Conservation (phyloP, 2,329 filamentous ascomycete genomes). For the Monosporascus sp. region DNA sequence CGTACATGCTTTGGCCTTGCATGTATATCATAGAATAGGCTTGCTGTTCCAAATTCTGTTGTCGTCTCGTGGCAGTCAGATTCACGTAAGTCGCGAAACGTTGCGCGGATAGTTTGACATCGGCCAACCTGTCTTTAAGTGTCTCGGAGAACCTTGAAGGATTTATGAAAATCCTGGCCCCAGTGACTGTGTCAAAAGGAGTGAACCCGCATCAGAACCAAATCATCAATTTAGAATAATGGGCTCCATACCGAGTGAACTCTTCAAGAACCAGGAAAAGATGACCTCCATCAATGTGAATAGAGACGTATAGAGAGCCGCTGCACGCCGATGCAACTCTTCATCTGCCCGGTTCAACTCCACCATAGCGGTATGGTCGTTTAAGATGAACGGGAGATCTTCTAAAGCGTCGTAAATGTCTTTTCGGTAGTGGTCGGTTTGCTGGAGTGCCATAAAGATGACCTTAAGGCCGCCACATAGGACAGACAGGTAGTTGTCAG, state of each 20-base stretch:
- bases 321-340: conserved; percentile 5
- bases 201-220: background rate
- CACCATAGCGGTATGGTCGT: conserved; percentile 2
- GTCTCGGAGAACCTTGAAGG: conserved; percentile 1
- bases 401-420: conserved; percentile 9
- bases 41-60: background rate
- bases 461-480: conserved; percentile 9
- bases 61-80: background rate
- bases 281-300: conserved; percentile 6
- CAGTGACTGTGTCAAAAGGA: background rate
- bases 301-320: conserved; percentile 4
- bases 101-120: conserved; percentile 4
- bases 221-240: background rate
- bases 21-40: background rate
- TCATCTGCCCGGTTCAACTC: conserved; percentile 1
- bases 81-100: background rate
- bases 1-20: background rate
- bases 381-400: conserved; percentile 5
- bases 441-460: conserved; percentile 5
- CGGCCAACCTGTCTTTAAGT: conserved; percentile 2
- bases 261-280: conserved; percentile 7
- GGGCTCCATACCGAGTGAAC: conserved; percentile 4
- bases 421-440: conserved; percentile 4
- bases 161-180: conserved; percentile 3
- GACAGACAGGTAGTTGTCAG: conserved; percentile 5